These are phyloP conservation scores for Mucor velutinosus DNA, from an alignment of 371 early-diverging fungal species.

Conservation along the genomic window DNA sequence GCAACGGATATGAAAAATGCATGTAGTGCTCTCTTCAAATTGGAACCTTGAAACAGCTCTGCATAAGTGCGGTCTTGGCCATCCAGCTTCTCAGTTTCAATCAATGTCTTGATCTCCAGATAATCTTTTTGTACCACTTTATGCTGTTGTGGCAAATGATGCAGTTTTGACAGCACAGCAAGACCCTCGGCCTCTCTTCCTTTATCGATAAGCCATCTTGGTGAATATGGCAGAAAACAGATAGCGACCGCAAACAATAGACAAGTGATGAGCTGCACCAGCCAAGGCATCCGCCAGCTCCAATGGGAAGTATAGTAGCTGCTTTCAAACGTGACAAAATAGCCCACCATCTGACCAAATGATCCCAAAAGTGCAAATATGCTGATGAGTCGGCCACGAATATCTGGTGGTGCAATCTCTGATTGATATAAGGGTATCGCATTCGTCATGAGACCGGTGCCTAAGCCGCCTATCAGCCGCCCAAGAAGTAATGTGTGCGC, in stretches of 20 bases:
- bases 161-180: conserved; percentile 30
- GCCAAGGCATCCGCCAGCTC: conserved; percentile 47
- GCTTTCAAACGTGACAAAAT: conserved; percentile 43
- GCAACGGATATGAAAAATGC: conserved; percentile 55
- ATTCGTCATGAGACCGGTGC: conserved; percentile 48
- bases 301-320: conserved; percentile 30
- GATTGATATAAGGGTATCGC: conserved; percentile 44
- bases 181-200: conserved; percentile 44
- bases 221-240: conserved; percentile 49
- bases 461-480: conserved; percentile 40
- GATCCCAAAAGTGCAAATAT: conserved; percentile 34
- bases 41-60: conserved; percentile 39
- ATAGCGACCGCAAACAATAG: conserved; percentile 8
- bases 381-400: conserved; percentile 48
- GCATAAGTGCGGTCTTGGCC: conserved; percentile 29
- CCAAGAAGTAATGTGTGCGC: conserved; percentile 29
- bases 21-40: conserved; percentile 32
- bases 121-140: conserved; percentile 32
- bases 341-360: conserved; percentile 47
- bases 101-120: conserved; percentile 33
- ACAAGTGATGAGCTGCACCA: conserved; percentile 29
- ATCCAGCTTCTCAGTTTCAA: conserved; percentile 33
- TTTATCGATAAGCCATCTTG: conserved; percentile 58
- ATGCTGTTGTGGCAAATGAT: conserved; percentile 30
- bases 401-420: conserved; percentile 73